Percentiles rank a stretch among this genome's conserved stretches.
Evolutionary conservation across 1,284 basidiomycete species (phyloP).

Genomic region (Ganoderma boninense): DNA sequence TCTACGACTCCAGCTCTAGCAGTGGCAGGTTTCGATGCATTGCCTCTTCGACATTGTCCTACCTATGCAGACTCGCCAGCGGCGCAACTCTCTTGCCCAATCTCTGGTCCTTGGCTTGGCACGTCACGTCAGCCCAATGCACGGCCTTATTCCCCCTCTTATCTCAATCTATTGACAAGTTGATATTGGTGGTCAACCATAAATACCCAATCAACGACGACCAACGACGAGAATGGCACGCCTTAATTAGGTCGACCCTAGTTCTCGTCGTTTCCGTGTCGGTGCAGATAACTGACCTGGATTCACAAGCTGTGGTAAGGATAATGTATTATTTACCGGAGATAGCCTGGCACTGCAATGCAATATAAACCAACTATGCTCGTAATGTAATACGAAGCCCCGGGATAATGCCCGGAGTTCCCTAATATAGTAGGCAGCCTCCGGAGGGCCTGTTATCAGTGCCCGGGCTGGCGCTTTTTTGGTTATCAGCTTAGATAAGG

Average conservation of each 20-base stretch:
- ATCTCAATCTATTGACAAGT: not conserved
- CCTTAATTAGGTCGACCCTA: not conserved
- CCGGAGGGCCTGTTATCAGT: too few relatives aligned
- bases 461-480: too few relatives aligned
- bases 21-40: not conserved
- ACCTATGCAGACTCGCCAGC: not conserved
- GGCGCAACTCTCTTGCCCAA: not conserved
- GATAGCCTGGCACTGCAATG: too few relatives aligned
- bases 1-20: not conserved
- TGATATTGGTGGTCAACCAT: not conserved
- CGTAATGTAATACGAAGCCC: too few relatives aligned
- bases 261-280: not conserved
- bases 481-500: too few relatives aligned
- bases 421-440: too few relatives aligned
- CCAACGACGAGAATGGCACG: not conserved
- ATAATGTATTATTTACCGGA: too few relatives aligned
- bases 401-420: too few relatives aligned
- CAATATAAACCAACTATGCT: too few relatives aligned
- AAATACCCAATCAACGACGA: not conserved
- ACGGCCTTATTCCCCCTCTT: not conserved
- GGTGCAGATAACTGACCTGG: not conserved
- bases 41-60: not conserved
- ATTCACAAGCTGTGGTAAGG: too few relatives aligned
- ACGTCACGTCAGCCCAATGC: not conserved
- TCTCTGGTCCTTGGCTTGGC: not conserved